Evolutionary conservation across 2,329 filamentous ascomycete genomes (phyloP).

Genomic region (Intubia oerlemansii): DNA sequence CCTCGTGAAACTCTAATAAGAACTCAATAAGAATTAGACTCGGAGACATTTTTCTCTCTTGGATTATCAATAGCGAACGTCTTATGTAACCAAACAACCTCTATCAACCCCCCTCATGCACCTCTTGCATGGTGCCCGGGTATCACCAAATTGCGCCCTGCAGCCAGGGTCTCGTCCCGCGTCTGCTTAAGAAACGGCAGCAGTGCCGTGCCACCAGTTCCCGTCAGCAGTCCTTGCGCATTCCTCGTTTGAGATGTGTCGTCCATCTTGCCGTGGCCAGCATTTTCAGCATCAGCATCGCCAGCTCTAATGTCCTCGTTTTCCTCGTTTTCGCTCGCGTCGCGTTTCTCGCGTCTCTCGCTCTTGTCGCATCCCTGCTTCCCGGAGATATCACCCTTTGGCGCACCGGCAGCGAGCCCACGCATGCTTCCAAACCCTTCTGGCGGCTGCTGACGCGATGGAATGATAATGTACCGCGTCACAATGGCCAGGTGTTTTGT

Average conservation of each 20-base stretch:
- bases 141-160: too few relatives aligned
- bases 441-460: constrained; percentile 29
- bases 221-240: constrained; percentile 28
- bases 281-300: neutral
- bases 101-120: too few relatives aligned
- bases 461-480: constrained; percentile 81
- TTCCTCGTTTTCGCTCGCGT: neutral
- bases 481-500: constrained; percentile 95
- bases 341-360: neutral
- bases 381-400: constrained; percentile 33
- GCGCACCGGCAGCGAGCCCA: neutral
- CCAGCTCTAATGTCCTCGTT: neutral
- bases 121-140: too few relatives aligned
- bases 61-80: too few relatives aligned
- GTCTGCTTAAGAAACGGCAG: constrained; percentile 82
- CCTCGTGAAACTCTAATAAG: too few relatives aligned
- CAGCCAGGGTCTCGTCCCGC: constrained; percentile 57
- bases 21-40: too few relatives aligned
- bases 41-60: too few relatives aligned
- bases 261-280: constrained; percentile 21
- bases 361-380: neutral
- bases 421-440: neutral
- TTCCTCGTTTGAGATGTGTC: neutral
- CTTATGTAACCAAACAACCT: too few relatives aligned
- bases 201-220: constrained; percentile 71